Evolutionary conservation across 345 rosid genomes (phyloP).

Genomic region (Diplotaxis tenuifolia): DNA sequence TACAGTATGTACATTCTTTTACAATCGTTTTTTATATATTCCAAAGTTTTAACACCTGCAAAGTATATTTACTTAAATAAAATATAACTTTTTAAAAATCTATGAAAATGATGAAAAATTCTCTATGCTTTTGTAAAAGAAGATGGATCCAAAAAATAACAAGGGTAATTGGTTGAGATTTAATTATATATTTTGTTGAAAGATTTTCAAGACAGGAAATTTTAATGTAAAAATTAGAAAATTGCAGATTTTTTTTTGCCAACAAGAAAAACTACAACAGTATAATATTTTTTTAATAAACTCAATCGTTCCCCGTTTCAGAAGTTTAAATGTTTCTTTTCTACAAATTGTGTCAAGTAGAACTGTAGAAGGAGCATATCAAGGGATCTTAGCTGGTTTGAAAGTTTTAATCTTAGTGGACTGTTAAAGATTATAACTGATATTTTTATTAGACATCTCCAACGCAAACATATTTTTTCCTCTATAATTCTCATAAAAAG

Average conservation of each 20-base stretch:
- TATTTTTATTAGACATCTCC: neutral
- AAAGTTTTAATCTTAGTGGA: conserved; percentile 13
- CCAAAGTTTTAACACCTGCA: no score
- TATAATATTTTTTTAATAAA: neutral
- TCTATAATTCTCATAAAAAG: no score
- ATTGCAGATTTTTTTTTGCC: neutral
- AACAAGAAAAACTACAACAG: neutral
- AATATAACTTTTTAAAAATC: no score
- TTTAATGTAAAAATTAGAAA: conserved; percentile 29
- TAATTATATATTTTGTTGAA: neutral
- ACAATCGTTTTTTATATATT: no score
- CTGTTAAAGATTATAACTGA: conserved; percentile 25
- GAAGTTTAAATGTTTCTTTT: neutral
- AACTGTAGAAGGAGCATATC: conserved; percentile 18
- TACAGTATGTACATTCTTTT: no score
- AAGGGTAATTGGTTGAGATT: no score
- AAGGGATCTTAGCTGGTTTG: conserved; percentile 26
- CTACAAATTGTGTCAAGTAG: neutral
- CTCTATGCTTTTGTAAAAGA: neutral
- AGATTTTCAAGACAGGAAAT: conserved; percentile 23
- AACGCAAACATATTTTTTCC: no score
- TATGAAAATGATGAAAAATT: neutral
- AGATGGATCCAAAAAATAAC: no score
- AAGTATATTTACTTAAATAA: no score
- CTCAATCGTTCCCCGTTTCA: conserved; percentile 2